Evolutionary conservation across 106 monocot genomes (phyloP).

Genomic region (Iris macrosiphon): DNA sequence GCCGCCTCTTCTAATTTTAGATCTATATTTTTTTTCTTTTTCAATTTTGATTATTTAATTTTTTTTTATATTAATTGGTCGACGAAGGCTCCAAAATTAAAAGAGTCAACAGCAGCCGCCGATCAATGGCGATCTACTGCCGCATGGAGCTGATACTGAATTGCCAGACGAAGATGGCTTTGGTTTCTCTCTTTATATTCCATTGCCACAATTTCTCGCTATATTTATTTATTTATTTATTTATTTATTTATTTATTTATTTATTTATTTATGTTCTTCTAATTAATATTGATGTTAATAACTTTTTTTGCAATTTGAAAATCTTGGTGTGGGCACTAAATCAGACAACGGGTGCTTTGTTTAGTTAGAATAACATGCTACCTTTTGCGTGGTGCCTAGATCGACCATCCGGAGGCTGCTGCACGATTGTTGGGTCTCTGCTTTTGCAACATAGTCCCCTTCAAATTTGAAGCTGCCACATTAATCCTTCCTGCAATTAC

Average conservation of each 20-base stretch:
- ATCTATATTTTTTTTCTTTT: neutral
- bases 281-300: too few relatives aligned
- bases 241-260: neutral
- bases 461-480: slow-evolving; percentile 41
- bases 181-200: slow-evolving; percentile 5
- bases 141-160: slow-evolving; percentile 38
- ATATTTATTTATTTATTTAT: slow-evolving; percentile 9
- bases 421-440: slow-evolving; percentile 42
- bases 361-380: slow-evolving; percentile 15
- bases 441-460: slow-evolving; percentile 4
- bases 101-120: slow-evolving; percentile 24
- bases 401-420: neutral
- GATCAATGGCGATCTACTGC: slow-evolving; percentile 29
- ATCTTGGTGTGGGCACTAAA: slow-evolving; percentile 5
- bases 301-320: too few relatives aligned
- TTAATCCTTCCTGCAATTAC: neutral
- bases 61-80: neutral
- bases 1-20: neutral
- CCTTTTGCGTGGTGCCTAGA: slow-evolving; percentile 54
- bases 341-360: slow-evolving; percentile 47
- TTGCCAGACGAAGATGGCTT: slow-evolving; percentile 36
- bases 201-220: slow-evolving; percentile 36
- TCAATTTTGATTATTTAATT: neutral
- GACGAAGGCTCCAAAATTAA: slow-evolving; percentile 11
- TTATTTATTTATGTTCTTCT: neutral